These are phyloP conservation scores for Dryas octopetala DNA, from an alignment of 306 rosid genomes.

Conservation along the genomic window DNA sequence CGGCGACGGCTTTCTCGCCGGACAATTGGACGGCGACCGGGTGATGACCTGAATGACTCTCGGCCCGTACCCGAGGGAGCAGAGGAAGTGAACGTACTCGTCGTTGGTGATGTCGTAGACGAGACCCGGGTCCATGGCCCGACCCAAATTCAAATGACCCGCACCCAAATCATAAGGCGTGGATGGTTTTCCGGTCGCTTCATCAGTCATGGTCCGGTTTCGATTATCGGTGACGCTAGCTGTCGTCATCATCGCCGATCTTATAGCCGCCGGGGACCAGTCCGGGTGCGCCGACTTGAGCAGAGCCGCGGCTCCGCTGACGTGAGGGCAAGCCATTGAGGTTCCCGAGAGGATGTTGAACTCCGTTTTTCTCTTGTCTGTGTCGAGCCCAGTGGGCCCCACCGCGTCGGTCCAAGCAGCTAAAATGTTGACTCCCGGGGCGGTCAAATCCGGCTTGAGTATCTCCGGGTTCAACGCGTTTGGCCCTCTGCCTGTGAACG, in stretches of 20 bases:
- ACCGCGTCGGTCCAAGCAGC: slow-evolving; percentile 86
- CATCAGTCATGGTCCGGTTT: slow-evolving; percentile 59
- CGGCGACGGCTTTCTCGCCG: slow-evolving; percentile 48
- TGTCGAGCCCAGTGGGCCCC: slow-evolving; percentile 74
- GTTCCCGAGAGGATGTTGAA: slow-evolving; percentile 87
- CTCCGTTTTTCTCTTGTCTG: slow-evolving; percentile 62
- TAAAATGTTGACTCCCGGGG: slow-evolving; percentile 84
- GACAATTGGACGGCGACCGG: slow-evolving; percentile 48
- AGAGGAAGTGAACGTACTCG: slow-evolving; percentile 67
- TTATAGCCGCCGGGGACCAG: slow-evolving; percentile 85
- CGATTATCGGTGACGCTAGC: slow-evolving; percentile 52
- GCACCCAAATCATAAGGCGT: slow-evolving; percentile 79
- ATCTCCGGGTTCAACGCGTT: slow-evolving; percentile 69
- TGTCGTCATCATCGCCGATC: slow-evolving; percentile 93
- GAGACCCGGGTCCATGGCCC: slow-evolving; percentile 84
- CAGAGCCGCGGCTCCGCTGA: slow-evolving; percentile 84
- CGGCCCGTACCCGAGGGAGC: slow-evolving; percentile 57
- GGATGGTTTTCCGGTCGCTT: slow-evolving; percentile 59
- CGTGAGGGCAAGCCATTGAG: slow-evolving; percentile 94
- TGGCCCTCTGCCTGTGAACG: slow-evolving; percentile 80
- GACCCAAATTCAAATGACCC: slow-evolving; percentile 69
- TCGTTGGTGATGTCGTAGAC: slow-evolving; percentile 57
- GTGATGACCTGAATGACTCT: slow-evolving; percentile 75
- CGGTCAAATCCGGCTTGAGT: slow-evolving; percentile 82
- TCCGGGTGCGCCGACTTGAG: slow-evolving; percentile 84